Percentiles rank a stretch among this genome's conserved stretches.
Conservation (phyloP, 305 asterid species). For the Withania somnifera region DNA sequence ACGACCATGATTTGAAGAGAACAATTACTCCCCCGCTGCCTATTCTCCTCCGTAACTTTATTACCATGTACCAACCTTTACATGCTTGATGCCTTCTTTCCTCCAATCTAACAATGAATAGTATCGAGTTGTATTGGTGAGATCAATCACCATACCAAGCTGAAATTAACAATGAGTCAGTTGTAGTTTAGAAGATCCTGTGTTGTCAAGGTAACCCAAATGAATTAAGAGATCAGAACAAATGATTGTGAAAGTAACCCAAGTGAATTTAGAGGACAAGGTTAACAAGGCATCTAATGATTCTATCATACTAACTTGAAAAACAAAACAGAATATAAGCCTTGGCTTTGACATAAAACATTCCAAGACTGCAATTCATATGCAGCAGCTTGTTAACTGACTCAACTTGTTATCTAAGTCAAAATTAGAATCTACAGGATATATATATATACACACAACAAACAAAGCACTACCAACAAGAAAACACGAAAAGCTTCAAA, state of each 20-base stretch:
- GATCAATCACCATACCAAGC: slow-evolving; percentile 97
- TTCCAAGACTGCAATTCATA: not conserved
- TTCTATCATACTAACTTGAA: not conserved
- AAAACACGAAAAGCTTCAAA: not conserved
- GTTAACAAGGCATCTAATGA: not conserved
- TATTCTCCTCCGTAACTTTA: not conserved
- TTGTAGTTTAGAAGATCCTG: not conserved
- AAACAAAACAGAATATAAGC: not conserved
- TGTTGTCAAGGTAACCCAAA: not conserved
- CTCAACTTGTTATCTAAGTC: not conserved
- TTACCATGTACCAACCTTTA: slow-evolving; percentile 52
- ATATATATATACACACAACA: not conserved
- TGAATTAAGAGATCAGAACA: not conserved
- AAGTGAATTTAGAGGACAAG: not conserved
- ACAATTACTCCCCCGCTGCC: not conserved
- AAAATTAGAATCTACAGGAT: not conserved
- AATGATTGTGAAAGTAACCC: not conserved
- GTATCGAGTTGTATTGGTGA: slow-evolving; percentile 87
- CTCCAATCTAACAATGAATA: slow-evolving; percentile 55
- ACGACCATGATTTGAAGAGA: not conserved
- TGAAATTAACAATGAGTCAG: slow-evolving; percentile 25
- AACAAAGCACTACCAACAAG: not conserved
- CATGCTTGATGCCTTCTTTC: slow-evolving; percentile 83
- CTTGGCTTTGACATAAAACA: not conserved
- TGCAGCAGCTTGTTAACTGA: not conserved